Evolutionary conservation across 1,284 basidiomycete species (phyloP).

Genomic region (Ceratobasidium sp.): DNA sequence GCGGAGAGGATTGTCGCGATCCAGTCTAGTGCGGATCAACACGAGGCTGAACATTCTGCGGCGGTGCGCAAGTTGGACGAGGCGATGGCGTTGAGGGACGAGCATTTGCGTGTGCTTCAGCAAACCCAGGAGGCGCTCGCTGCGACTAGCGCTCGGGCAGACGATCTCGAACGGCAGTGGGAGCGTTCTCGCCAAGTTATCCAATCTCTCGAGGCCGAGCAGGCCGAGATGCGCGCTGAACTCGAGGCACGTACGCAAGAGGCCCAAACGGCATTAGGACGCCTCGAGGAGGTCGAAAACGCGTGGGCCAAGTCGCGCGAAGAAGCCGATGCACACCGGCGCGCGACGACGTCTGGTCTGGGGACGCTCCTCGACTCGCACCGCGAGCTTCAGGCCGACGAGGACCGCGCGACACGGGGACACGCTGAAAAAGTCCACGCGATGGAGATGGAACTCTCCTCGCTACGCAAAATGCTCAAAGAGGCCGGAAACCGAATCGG

Average conservation of each 20-base stretch:
- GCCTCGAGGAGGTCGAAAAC: slow-evolving; percentile 82
- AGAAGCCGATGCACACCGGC: slow-evolving; percentile 87
- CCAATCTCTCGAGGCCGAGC: slow-evolving; percentile 74
- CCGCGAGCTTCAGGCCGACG: slow-evolving; percentile 81
- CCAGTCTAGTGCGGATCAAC: slow-evolving; percentile 80
- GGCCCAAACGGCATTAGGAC: slow-evolving; percentile 72
- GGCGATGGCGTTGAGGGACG: slow-evolving; percentile 76
- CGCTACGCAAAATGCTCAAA: slow-evolving; percentile 80
- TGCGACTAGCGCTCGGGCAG: slow-evolving; percentile 79
- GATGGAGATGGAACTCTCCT: slow-evolving; percentile 80
- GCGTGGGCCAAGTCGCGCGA: slow-evolving; percentile 90
- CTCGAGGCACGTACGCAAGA: slow-evolving; percentile 80
- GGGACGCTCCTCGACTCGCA: slow-evolving; percentile 88
- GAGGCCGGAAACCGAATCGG: slow-evolving; percentile 80
- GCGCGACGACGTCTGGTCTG: slow-evolving; percentile 84
- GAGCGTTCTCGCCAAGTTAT: slow-evolving; percentile 76
- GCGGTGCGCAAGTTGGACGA: slow-evolving; percentile 74
- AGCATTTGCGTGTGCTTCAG: slow-evolving; percentile 87
- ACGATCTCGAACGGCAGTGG: slow-evolving; percentile 84
- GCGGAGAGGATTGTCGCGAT: slow-evolving; percentile 80
- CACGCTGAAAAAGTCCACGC: slow-evolving; percentile 85
- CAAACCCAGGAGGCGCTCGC: slow-evolving; percentile 85
- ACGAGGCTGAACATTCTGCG: slow-evolving; percentile 81
- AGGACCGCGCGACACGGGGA: slow-evolving; percentile 78
- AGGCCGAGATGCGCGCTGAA: slow-evolving; percentile 82